phyloP scores from a whole-genome alignment of 1,284 basidiomycete species.

The Pascua sp. region DNA sequence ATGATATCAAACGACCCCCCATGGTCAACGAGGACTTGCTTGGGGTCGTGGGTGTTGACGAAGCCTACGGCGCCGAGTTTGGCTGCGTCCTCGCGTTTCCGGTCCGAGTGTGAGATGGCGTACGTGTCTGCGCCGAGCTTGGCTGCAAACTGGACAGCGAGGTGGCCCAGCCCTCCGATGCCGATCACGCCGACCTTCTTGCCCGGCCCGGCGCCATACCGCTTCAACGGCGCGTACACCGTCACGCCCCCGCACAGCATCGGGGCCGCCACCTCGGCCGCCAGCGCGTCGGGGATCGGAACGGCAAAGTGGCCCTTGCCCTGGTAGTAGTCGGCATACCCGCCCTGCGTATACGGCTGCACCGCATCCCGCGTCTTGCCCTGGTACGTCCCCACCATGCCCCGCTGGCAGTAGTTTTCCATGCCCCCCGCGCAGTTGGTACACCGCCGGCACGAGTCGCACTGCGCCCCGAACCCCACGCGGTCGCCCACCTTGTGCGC shows the following conservation, averaged over 20 bases:
- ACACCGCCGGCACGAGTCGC: slow-evolving; percentile 58
- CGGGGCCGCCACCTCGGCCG: slow-evolving; percentile 56
- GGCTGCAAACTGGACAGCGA: slow-evolving; percentile 59
- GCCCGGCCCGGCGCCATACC: slow-evolving; percentile 62
- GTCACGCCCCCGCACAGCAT: slow-evolving; percentile 63
- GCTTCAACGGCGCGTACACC: slow-evolving; percentile 61
- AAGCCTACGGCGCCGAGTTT: slow-evolving; percentile 59
- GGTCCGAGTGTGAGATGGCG: slow-evolving; percentile 64
- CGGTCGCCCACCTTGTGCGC: slow-evolving; percentile 61
- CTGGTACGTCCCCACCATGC: slow-evolving; percentile 16
- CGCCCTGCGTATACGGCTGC: slow-evolving; percentile 24
- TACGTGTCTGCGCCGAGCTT: slow-evolving; percentile 61
- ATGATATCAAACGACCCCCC: slow-evolving; percentile 50
- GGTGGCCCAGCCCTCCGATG: slow-evolving; percentile 59
- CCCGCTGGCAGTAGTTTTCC: slow-evolving; percentile 55
- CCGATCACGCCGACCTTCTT: slow-evolving; percentile 67
- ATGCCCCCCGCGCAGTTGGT: slow-evolving; percentile 57
- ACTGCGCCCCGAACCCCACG: slow-evolving; percentile 63
- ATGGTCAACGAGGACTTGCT: slow-evolving; percentile 49
- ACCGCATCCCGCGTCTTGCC: slow-evolving; percentile 17
- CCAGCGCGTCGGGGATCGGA: slow-evolving; percentile 61
- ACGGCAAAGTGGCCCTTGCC: slow-evolving; percentile 66
- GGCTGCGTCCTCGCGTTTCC: slow-evolving; percentile 61
- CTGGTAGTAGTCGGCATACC: slow-evolving; percentile 35
- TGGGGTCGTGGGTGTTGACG: slow-evolving; percentile 52